Base-by-base conservation (phyloP, 2,329 filamentous ascomycete species). In the Drechslerella stenobrocha region DNA sequence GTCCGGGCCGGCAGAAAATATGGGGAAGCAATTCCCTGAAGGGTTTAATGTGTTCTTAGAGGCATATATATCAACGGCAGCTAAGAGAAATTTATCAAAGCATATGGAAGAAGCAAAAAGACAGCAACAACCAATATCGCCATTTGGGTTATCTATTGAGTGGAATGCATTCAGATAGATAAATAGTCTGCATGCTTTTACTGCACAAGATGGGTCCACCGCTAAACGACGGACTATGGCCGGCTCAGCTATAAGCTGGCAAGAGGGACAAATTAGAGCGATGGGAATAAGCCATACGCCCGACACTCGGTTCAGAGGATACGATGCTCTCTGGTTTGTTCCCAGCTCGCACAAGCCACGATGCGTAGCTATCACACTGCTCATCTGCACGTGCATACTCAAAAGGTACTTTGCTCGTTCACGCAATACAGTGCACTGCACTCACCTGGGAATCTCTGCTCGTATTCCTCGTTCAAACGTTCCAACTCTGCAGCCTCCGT, bases 381-480 rank as follows among this genome's bases (percentile, higher is more conserved):
- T 30, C 28, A 30, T 30, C 11, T 11, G 28, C 28, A 5, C 28
- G 11, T n/a, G n/a, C n/a, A n/a, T n/a, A n/a, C n/a, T n/a, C n/a
- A n/a, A n/a, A n/a, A n/a, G n/a, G n/a, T 11, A 30, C 11, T 30
- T 30, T 9, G 4, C 37, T 42, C 13, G 15, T 18, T 42, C 13
- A n/a, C 4, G 13, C 37, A 18, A 2, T 34, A 28, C 48, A 42
- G 34, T 26, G 44, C 52, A 37, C 7, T 20, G 15, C 50, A 65
- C 71, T 53, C 55, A 72, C 72, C 71, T 55, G 71, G 71, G 58
- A 73, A 73, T 35, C 40, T 70, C 45, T 70, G 61, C 55, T 73
- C 72, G 51, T 73, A 73, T 37, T 70, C 70, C 9, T 72, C 65
- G 55, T 73, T 73, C 65, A 73, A 56, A 15, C 53, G 65, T 42